phyloP scores from a whole-genome alignment of 257 asterid genomes.

The Salvia miltiorrhiza region DNA sequence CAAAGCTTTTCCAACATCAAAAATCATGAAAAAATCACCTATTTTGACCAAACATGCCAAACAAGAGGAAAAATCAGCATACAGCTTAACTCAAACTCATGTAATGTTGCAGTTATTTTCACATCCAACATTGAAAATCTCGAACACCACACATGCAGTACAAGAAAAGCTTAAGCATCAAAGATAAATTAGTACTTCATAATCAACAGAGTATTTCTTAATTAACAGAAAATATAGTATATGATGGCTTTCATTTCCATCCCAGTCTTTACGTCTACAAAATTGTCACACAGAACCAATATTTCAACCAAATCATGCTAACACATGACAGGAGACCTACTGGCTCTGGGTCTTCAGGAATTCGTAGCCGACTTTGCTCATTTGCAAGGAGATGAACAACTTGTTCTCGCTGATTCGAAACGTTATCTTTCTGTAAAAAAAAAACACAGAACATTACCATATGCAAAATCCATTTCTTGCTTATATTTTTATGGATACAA shows the following conservation, averaged over 20 bases:
- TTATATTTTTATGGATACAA: background rate
- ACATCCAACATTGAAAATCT: constrained; percentile 13
- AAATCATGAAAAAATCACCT: background rate
- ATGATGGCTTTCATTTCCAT: constrained; percentile 7
- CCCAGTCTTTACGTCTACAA: background rate
- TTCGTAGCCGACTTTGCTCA: constrained; percentile 84
- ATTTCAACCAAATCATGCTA: constrained; percentile 6
- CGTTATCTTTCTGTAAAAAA: constrained; percentile 74
- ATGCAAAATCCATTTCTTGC: background rate
- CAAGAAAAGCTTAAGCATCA: constrained; percentile 7
- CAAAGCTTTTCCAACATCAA: background rate
- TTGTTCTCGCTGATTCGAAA: constrained; percentile 94
- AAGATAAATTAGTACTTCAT: background rate
- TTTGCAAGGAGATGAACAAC: constrained; percentile 89
- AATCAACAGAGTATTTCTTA: background rate
- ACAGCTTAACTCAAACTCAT: constrained; percentile 1
- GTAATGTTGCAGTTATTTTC: background rate
- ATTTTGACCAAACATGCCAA: background rate
- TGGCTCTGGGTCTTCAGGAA: constrained; percentile 81
- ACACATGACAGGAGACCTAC: constrained; percentile 43
- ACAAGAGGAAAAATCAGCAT: background rate
- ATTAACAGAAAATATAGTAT: constrained; percentile 7
- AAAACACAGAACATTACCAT: constrained; percentile 4
- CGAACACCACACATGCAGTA: background rate
- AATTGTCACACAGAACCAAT: constrained; percentile 9